Conservation (phyloP, 139 green algal species). For the Chlamydomonas schloesseri region DNA sequence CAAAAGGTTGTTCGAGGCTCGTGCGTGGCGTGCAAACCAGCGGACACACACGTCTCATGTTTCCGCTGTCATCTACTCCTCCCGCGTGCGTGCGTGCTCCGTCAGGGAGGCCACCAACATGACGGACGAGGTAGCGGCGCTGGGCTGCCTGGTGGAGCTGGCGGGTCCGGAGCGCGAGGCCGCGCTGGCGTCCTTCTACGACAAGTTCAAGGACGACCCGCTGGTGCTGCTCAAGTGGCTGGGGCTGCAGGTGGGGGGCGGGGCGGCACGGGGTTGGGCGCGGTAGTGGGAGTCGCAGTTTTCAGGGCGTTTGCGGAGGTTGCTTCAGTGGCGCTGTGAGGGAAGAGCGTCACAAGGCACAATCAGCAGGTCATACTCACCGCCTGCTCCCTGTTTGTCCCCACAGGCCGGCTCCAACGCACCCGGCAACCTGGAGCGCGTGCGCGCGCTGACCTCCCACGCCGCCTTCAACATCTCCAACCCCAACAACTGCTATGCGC, state of each 20-base stretch:
- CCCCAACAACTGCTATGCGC: slow-evolving; percentile 91
- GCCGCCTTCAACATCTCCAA: slow-evolving; percentile 94
- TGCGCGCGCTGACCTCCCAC: slow-evolving; percentile 83
- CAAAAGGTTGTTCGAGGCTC: no score
- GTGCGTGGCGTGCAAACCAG: no score
- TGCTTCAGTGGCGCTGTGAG: no score
- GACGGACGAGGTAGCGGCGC: slow-evolving; percentile 93
- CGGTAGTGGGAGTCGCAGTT: no score
- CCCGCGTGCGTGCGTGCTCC: background rate
- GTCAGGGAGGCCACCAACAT: slow-evolving; percentile 92
- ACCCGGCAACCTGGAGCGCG: slow-evolving; percentile 82
- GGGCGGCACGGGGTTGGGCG: no score
- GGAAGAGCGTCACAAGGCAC: no score
- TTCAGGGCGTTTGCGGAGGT: no score
- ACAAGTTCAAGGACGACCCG: slow-evolving; percentile 82
- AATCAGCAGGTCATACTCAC: no score
- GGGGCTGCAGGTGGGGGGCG: slow-evolving; percentile 66
- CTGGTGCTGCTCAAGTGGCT: slow-evolving; percentile 97
- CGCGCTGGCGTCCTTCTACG: slow-evolving; percentile 79
- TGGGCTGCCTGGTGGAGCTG: slow-evolving; percentile 77
- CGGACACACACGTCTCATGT: no score
- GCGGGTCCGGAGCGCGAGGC: slow-evolving; percentile 62
- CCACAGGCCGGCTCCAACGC: slow-evolving; percentile 79
- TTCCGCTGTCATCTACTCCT: no score
- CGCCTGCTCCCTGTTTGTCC: no score